Evolutionary conservation across 768 basidiomycete species (phyloP).

Genomic region (Collybiopsis luxurians): DNA sequence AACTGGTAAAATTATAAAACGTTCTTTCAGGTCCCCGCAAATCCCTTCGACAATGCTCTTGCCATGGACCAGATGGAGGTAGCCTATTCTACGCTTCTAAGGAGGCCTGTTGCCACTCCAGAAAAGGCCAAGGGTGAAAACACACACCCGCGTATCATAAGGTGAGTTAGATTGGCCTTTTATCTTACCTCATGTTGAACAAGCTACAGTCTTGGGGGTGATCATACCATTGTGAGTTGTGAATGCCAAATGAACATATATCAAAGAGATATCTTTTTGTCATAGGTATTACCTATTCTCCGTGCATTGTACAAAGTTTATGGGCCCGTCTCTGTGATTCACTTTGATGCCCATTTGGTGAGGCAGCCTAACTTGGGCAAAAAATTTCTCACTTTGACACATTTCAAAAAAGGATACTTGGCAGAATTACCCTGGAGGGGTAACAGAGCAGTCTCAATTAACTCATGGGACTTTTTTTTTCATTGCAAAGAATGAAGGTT

Average conservation of each 20-base stretch:
- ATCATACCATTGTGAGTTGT: conserved; percentile 75
- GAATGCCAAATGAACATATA: not conserved
- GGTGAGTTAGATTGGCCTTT: conserved; percentile 23
- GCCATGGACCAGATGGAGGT: conserved; percentile 87
- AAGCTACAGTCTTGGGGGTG: conserved; percentile 67
- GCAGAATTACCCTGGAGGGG: conserved; percentile 54
- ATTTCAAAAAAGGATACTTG: conserved; percentile 53
- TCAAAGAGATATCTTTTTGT: conserved; percentile 17
- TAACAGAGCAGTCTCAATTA: conserved; percentile 59
- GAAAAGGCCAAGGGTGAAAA: not conserved
- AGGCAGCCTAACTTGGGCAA: not conserved
- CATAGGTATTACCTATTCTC: conserved; percentile 75
- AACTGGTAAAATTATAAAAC: not conserved
- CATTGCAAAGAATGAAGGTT: conserved; percentile 72
- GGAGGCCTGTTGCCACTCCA: conserved; percentile 45
- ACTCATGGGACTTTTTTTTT: conserved; percentile 90
- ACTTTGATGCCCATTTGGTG: conserved; percentile 69
- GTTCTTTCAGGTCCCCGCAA: conserved; percentile 64
- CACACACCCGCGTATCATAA: conserved; percentile 71
- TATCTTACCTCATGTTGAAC: not conserved
- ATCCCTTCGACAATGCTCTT: conserved; percentile 77
- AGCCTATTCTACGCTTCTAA: conserved; percentile 74
- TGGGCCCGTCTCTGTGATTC: conserved; percentile 79
- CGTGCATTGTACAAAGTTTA: conserved; percentile 77
- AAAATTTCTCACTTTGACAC: conserved; percentile 55